These are phyloP conservation scores for Graphilbum fragrans DNA, from an alignment of 2,329 filamentous ascomycete genomes.

Conservation along the genomic window DNA sequence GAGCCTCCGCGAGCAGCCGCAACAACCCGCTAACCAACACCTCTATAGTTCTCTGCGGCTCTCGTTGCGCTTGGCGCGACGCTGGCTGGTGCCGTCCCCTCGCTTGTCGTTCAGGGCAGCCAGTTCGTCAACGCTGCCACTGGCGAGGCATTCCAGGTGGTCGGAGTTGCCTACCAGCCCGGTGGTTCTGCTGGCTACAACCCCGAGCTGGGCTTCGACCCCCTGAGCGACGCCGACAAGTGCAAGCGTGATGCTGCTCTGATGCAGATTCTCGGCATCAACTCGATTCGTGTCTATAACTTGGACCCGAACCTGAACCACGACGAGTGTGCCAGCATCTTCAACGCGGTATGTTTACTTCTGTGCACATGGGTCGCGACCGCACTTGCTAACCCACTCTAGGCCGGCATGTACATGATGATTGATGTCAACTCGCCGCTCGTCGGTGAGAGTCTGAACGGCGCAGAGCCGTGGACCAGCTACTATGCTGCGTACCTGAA, in stretches of 20 bases:
- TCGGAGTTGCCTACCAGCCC: conserved; percentile 58
- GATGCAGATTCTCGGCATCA: conserved; percentile 52
- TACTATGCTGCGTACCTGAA: conserved; percentile 51
- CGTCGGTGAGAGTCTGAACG: conserved; percentile 43
- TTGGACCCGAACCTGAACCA: conserved; percentile 54
- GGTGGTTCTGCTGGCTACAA: conserved; percentile 53
- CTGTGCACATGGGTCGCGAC: not conserved
- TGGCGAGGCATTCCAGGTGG: conserved; percentile 51
- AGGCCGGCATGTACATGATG: conserved; percentile 57
- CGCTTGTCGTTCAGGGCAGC: conserved; percentile 42
- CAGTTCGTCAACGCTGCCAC: conserved; percentile 48
- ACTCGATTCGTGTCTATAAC: conserved; percentile 61
- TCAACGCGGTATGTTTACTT: conserved; percentile 38
- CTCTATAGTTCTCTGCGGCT: conserved; percentile 23
- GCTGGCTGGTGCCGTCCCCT: conserved; percentile 41
- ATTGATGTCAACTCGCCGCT: conserved; percentile 57
- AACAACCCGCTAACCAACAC: not conserved
- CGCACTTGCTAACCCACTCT: not conserved
- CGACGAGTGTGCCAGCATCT: conserved; percentile 54
- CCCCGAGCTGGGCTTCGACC: conserved; percentile 39
- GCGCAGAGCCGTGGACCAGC: conserved; percentile 36
- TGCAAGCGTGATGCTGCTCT: conserved; percentile 55
- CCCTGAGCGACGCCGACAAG: conserved; percentile 43
- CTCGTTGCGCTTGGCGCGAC: conserved; percentile 41
- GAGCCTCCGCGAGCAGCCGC: no score